Base-by-base conservation (phyloP, 1,284 basidiomycete species). In the Pseudozyma hubeiensis region DNA sequence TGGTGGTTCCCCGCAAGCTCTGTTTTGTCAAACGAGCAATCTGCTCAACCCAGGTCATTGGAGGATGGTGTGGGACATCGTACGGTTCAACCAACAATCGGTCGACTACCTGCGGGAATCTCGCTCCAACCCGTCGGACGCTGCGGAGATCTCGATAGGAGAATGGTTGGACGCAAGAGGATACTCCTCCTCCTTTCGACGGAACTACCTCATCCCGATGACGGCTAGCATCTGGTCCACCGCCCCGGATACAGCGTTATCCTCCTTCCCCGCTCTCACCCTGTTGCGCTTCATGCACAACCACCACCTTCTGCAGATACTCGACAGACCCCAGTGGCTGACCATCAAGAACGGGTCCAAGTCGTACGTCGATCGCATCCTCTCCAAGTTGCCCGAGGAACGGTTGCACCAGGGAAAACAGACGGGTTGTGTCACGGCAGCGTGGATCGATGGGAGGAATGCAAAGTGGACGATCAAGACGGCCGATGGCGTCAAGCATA, bases 231-330 rank as follows among this genome's bases (percentile, higher is more conserved):
- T 93, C 53, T 93, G 92, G 92, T 91, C 89, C 46, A 92, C 91
- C 0, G 90, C 91, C 0, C 90, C 91, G 5, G 89, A 90, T 75
- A 89, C 89, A 70, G 91, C 90, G 61, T 87, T 89, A 7, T 83
- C 90, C 44, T 89, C 91, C 63, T 92, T 93, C 80, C 92, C 91
- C 6, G 91, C 89, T 0, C 86, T 87, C 19, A 92, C 91, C 0
- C 84, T 93, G 77, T 89, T 92, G 46, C 88, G 90, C 69, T 92
- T 93, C 84, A 87, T 93, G 88, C 88, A 89, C 83, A 93, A 93
- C 78, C 92, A 93, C 75, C 90, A 92, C 78, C 86, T 93, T 0
- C 87, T 93, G 0, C 92, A 93, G 84, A 85, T 93, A 24, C 88
- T 88, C 0, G 90, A 90, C 0, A 91, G 91, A 64, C 91, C 91